phyloP scores from a whole-genome alignment of 371 early-diverging fungal genomes.

The Blakeslea trispora region DNA sequence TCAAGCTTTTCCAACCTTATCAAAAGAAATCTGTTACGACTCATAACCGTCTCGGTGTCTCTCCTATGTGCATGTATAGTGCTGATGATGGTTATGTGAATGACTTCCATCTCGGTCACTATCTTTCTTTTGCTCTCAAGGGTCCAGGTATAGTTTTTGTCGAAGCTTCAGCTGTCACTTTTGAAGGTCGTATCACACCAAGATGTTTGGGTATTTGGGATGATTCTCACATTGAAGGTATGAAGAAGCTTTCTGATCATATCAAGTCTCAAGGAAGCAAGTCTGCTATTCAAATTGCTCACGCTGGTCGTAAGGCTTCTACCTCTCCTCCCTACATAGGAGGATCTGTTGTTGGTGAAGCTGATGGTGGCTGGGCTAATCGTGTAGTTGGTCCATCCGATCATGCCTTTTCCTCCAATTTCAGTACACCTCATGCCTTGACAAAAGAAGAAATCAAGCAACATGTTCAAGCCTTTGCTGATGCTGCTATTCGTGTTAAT shows the following conservation, averaged over 20 bases:
- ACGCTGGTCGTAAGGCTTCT: conserved; percentile 84
- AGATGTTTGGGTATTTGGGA: conserved; percentile 75
- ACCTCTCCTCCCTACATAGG: conserved; percentile 44
- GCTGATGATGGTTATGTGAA: conserved; percentile 23
- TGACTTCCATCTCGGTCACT: conserved; percentile 67
- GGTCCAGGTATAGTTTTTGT: conserved; percentile 77
- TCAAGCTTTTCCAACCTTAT: conserved; percentile 47
- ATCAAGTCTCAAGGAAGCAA: conserved; percentile 66
- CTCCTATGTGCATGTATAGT: conserved; percentile 78
- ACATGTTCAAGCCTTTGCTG: conserved; percentile 62
- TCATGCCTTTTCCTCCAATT: conserved; percentile 43
- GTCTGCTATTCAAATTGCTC: conserved; percentile 77
- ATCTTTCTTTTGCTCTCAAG: conserved; percentile 69
- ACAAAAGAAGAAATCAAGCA: conserved; percentile 64
- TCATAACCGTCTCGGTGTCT: conserved; percentile 76
- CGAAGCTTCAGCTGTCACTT: conserved; percentile 80
- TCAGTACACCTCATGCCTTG: conserved; percentile 62
- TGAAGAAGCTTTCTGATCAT: conserved; percentile 64
- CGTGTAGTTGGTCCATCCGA: conserved; percentile 76
- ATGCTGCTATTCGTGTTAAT: conserved; percentile 71
- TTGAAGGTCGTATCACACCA: conserved; percentile 80
- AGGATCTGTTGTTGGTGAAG: conserved; percentile 59
- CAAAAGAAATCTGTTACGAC: conserved; percentile 57
- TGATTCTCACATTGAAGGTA: conserved; percentile 71
- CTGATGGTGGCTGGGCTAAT: conserved; percentile 83